phyloP scores from a whole-genome alignment of 345 rosid species.

The Triadica sebifera region DNA sequence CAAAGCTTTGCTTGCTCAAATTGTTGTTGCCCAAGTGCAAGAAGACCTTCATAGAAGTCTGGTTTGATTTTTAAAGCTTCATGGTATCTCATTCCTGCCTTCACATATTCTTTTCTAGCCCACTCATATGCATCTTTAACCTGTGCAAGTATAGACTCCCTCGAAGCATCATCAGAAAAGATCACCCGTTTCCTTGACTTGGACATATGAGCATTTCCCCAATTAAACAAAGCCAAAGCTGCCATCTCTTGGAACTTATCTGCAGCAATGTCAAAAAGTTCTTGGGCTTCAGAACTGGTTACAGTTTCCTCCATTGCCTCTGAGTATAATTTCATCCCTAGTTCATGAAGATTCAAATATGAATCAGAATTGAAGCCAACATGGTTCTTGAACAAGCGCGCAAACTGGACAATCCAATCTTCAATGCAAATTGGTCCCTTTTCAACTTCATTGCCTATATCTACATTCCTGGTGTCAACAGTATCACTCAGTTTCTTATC shows the following conservation, averaged over 20 bases:
- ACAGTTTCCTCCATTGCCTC: constrained; percentile 95
- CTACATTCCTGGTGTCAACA: constrained; percentile 48
- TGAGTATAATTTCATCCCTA: constrained; percentile 87
- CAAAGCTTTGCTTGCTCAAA: constrained; percentile 95
- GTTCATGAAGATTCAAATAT: constrained; percentile 84
- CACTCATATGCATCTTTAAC: constrained; percentile 63
- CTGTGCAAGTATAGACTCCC: constrained; percentile 52
- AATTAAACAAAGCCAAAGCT: constrained; percentile 86
- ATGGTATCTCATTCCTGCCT: constrained; percentile 74
- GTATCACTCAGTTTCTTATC: constrained; percentile 30
- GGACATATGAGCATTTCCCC: constrained; percentile 97
- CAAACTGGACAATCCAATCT: constrained; percentile 90
- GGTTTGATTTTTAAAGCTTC: constrained; percentile 79
- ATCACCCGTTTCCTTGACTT: constrained; percentile 70
- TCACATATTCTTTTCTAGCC: constrained; percentile 68
- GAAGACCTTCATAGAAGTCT: constrained; percentile 86
- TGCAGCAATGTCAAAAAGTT: constrained; percentile 75
- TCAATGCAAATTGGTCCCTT: constrained; percentile 48
- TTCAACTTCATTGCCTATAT: constrained; percentile 34
- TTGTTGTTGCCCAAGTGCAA: constrained; percentile 94
- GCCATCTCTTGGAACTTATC: constrained; percentile 98
- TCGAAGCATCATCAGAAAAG: constrained; percentile 64
- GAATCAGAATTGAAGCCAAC: constrained; percentile 97
- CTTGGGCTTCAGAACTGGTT: constrained; percentile 82
- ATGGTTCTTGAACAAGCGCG: constrained; percentile 83